Conservation (phyloP, 495 filamentous ascomycete species). For the Neurospora sp. region DNA sequence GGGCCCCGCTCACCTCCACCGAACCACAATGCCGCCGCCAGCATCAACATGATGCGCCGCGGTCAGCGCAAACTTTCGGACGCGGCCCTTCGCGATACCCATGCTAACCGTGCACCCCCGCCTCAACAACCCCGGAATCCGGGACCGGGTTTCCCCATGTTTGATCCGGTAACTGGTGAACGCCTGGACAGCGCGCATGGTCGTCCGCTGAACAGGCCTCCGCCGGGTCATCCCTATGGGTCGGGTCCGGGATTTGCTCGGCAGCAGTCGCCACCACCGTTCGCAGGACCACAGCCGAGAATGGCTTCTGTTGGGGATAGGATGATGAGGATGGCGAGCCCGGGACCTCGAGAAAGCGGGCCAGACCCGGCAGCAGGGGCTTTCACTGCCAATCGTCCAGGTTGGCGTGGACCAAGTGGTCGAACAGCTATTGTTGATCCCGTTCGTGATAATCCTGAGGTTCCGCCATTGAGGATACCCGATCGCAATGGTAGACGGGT, state of each 20-base stretch:
- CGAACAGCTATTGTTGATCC: slow-evolving; percentile 38
- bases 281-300: slow-evolving; percentile 6
- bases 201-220: slow-evolving; percentile 35
- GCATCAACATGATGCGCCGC: slow-evolving; percentile 41
- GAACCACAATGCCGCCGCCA: slow-evolving; percentile 19
- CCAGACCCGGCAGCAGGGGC: slow-evolving; percentile 24
- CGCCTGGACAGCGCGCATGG: slow-evolving; percentile 33
- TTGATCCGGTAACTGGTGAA: slow-evolving; percentile 43
- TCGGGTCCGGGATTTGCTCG: slow-evolving; percentile 27
- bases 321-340: slow-evolving; percentile 33
- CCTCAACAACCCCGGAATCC: slow-evolving; percentile 18
- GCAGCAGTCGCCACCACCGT: slow-evolving; percentile 13
- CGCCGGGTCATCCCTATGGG: slow-evolving; percentile 22
- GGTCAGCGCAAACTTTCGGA: slow-evolving; percentile 35
- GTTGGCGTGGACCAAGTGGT: slow-evolving; percentile 45
- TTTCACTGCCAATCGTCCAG: slow-evolving; percentile 30
- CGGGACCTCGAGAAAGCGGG: slow-evolving; percentile 13
- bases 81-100: slow-evolving; percentile 25
- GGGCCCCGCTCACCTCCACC: slow-evolving; percentile 7
- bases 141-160: slow-evolving; percentile 24
- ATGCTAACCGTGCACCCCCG: slow-evolving; percentile 16
- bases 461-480: slow-evolving; percentile 35
- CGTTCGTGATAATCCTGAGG: slow-evolving; percentile 32
- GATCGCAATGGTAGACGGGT: slow-evolving; percentile 33
- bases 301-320: slow-evolving; percentile 33